Evolutionary conservation across 768 basidiomycete genomes (phyloP), one percentile per base, ranked within the genome.

Genomic region (Porpolomopsis calyptriformis): DNA sequence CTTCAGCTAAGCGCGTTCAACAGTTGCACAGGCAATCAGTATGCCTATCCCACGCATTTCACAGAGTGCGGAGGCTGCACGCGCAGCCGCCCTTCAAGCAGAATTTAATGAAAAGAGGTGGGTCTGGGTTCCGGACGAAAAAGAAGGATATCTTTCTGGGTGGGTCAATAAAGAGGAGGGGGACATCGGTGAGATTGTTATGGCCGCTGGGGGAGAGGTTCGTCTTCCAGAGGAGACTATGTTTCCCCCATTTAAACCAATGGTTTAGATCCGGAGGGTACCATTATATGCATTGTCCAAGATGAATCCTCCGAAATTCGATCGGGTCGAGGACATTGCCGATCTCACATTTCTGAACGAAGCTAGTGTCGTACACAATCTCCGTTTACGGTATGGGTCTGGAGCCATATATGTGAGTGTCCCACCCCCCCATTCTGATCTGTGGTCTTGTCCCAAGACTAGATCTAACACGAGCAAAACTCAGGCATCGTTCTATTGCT

Each of bases 261-360:
- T 4, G 20, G 23, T 31, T 43, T 49, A 84, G 81, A 72, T 81
- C 47, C 73, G 81, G 27, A 73, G 59, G 27, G 76, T 94, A 3
- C 82, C 85, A 12, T 73, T 91, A 51, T 84, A 89, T 52, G 77
- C 81, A 18, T 64, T 96, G 33, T 87, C 83, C 57, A 93, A 93
- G 71, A 94, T 94, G 92, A 97, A 97, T 58, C 93, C 93, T 20
- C 93, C 93, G 37, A 96, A 97, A 65, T 99, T 98, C 62, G 93
- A 98, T 68, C 78, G 90, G 25, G 93, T 93, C 3, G 90, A 92
- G 53, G 96, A 99, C 62, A 98, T 98, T 52, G 96, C 96, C 34
- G 93, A 98, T 67, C 73, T 99, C 51, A 97, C 96, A 0, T 96
- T 91, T 67, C 71, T 98, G 48, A 98, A 98, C 61, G 96, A 99